Percentiles rank a stretch among this genome's conserved stretches.
Evolutionary conservation across 768 basidiomycete species (phyloP).

Genomic region (Cystobasidium ongulense): DNA sequence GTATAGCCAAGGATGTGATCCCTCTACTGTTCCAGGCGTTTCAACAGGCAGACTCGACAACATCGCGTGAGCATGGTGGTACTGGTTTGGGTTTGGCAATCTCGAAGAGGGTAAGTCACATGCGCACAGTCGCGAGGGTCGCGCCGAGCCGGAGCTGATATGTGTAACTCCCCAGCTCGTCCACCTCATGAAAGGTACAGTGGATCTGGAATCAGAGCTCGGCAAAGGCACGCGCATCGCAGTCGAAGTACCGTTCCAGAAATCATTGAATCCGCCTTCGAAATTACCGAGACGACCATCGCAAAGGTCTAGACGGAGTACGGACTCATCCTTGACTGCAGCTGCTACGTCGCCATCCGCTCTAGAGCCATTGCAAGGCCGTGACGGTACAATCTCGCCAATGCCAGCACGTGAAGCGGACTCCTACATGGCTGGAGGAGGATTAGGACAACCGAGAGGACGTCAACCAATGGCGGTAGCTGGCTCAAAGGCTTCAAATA

Average conservation of each 20-base stretch:
- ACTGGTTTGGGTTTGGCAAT: constrained; percentile 35
- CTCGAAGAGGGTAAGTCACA: constrained; percentile 30
- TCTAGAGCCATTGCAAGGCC: neutral
- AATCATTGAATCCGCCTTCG: neutral
- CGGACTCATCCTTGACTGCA: neutral
- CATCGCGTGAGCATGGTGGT: constrained; percentile 32
- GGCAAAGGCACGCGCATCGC: constrained; percentile 32
- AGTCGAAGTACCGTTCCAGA: constrained; percentile 27
- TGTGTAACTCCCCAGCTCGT: constrained; percentile 24
- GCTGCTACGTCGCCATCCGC: neutral
- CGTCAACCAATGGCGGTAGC: neutral
- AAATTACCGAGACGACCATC: neutral
- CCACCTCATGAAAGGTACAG: constrained; percentile 35
- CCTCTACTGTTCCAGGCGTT: constrained; percentile 38
- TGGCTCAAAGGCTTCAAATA: neutral
- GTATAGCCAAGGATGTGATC: constrained; percentile 32
- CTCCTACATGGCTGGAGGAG: neutral
- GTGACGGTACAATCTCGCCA: neutral
- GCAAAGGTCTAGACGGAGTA: neutral
- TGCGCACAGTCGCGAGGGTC: neutral
- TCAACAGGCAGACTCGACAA: constrained; percentile 34
- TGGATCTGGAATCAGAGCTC: neutral
- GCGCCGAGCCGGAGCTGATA: neutral
- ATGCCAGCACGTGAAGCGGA: neutral
- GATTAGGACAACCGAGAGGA: neutral